These are phyloP conservation scores for Apophysomyces variabilis DNA, from an alignment of 371 early-diverging fungal species.

Conservation along the genomic window DNA sequence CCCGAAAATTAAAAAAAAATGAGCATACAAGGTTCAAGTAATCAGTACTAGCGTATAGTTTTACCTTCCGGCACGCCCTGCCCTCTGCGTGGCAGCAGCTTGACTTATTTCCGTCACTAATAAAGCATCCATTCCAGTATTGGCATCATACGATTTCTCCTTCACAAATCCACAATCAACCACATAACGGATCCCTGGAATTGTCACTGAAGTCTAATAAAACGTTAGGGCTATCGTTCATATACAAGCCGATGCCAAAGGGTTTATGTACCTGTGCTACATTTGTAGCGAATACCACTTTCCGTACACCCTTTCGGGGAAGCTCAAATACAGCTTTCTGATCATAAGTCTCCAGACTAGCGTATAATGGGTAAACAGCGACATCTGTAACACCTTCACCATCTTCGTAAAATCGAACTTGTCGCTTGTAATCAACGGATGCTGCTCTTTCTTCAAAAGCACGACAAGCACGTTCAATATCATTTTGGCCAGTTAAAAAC, in stretches of 20 bases:
- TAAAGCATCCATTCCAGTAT: conserved; percentile 84
- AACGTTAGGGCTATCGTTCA: conserved; percentile 29
- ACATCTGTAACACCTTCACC: conserved; percentile 57
- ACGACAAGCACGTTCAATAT: conserved; percentile 79
- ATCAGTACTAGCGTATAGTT: conserved; percentile 20
- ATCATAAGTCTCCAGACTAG: conserved; percentile 87
- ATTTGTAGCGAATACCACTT: conserved; percentile 98
- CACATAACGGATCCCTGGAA: conserved; percentile 91
- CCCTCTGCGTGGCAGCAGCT: conserved; percentile 96
- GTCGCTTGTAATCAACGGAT: conserved; percentile 34
- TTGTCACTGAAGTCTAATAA: conserved; percentile 69
- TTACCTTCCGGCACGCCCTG: conserved; percentile 98
- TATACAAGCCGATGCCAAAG: conserved; percentile 35
- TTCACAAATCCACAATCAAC: conserved; percentile 95
- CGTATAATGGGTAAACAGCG: conserved; percentile 87
- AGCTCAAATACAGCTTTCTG: conserved; percentile 94
- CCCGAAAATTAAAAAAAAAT: too few species aligned
- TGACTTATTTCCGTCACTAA: conserved; percentile 82
- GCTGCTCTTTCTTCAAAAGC: conserved; percentile 43
- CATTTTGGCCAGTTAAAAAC: conserved; percentile 92
- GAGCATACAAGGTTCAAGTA: background rate
- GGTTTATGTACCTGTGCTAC: conserved; percentile 97
- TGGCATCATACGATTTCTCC: conserved; percentile 81
- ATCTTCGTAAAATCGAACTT: conserved; percentile 51
- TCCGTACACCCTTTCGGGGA: conserved; percentile 79